Evolutionary conservation across 2,329 filamentous ascomycete genomes (phyloP).

Genomic region (Corinectria fuckeliana): DNA sequence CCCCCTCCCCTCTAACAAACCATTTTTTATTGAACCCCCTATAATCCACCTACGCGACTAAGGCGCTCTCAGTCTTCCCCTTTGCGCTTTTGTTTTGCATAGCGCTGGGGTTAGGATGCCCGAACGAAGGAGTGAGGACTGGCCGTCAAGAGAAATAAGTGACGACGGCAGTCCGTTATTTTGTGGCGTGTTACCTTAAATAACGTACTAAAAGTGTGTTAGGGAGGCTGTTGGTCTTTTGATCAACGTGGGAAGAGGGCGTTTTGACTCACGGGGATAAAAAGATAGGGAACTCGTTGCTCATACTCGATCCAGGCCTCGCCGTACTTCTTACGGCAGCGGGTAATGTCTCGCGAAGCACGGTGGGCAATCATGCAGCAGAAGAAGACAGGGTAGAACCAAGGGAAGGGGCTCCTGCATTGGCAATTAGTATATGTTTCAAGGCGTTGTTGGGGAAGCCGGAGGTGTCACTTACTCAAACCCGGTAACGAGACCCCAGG

Average conservation of each 20-base stretch:
- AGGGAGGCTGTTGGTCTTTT: conserved; percentile 22
- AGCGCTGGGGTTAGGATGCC: conserved; percentile 1
- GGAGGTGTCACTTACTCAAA: conserved; percentile 46
- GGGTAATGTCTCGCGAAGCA: conserved; percentile 75
- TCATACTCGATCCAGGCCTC: conserved; percentile 84
- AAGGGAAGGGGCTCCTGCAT: conserved; percentile 75
- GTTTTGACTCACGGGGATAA: conserved; percentile 68
- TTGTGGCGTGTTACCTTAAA: conserved; percentile 39
- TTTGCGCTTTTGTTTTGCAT: not conserved
- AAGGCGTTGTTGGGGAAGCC: not conserved
- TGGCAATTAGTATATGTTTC: conserved; percentile 9
- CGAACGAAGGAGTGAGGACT: conserved; percentile 8
- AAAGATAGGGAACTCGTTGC: conserved; percentile 79
- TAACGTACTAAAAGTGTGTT: conserved; percentile 47
- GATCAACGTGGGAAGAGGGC: not conserved
- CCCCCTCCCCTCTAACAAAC: not conserved
- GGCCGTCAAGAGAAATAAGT: not conserved
- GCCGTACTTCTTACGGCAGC: conserved; percentile 81
- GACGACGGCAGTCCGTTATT: not conserved
- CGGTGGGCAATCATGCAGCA: conserved; percentile 81
- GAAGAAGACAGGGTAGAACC: conserved; percentile 92
- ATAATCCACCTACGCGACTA: not conserved
- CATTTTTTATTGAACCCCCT: not conserved
- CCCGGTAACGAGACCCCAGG: conserved; percentile 59
- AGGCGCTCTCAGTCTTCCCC: not conserved